Evolutionary conservation across 305 asterid genomes (phyloP).

Genomic region (Fraxinus sp.): DNA sequence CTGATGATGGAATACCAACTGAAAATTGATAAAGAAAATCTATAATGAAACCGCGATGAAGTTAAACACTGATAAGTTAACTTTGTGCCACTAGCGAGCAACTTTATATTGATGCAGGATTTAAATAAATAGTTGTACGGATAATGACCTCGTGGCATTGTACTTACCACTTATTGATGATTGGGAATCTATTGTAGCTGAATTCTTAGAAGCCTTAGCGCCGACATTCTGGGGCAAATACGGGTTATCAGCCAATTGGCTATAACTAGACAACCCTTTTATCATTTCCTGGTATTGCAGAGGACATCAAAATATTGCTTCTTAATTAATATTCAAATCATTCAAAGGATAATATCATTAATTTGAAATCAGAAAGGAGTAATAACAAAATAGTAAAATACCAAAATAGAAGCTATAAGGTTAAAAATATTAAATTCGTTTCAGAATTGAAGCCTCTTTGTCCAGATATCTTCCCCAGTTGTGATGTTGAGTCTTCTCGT

Average conservation of each 20-base stretch:
- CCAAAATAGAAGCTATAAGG: neutral
- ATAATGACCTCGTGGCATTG: neutral
- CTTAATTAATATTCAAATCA: neutral
- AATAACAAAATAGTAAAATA: neutral
- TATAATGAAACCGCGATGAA: neutral
- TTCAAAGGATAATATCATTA: neutral
- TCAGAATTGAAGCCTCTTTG: neutral
- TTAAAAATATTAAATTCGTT: neutral
- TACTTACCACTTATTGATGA: conserved; percentile 69
- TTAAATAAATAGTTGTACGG: neutral
- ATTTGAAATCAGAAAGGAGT: neutral
- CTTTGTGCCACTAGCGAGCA: neutral
- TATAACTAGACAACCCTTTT: conserved; percentile 24
- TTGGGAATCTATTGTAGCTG: conserved; percentile 55
- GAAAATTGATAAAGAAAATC: conserved; percentile 13
- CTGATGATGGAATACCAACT: conserved; percentile 72
- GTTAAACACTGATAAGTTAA: neutral
- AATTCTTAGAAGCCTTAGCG: conserved; percentile 33
- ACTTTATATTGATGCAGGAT: neutral
- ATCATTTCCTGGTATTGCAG: conserved; percentile 41
- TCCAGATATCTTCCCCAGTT: neutral
- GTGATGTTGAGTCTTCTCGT: neutral
- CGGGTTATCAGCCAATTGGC: conserved; percentile 27
- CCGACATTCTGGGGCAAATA: conserved; percentile 43
- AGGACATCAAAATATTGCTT: neutral